phyloP scores from a whole-genome alignment of 495 filamentous ascomycete species.

The Hypoxylon lenormandii region DNA sequence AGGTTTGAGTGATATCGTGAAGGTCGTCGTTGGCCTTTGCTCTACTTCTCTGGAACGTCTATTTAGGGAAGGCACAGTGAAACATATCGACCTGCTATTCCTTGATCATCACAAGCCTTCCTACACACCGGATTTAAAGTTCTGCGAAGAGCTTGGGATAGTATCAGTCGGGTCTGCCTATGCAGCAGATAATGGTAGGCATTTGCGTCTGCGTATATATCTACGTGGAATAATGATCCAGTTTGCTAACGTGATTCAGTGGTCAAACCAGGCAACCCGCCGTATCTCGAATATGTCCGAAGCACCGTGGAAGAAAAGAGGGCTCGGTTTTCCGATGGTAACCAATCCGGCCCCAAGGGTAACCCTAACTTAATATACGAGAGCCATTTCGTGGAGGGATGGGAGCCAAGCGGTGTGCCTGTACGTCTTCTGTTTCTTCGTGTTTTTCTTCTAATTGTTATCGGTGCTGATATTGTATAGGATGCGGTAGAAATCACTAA shows the following conservation, averaged over 20 bases:
- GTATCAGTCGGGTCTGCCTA: constrained; percentile 71
- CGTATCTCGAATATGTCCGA: constrained; percentile 74
- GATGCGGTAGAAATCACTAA: constrained; percentile 79
- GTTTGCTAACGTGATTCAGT: constrained; percentile 48
- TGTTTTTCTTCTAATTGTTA: background rate
- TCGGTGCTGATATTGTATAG: constrained; percentile 55
- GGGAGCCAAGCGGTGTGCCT: constrained; percentile 71
- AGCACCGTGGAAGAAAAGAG: constrained; percentile 65
- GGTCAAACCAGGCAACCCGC: constrained; percentile 78
- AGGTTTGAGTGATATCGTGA: constrained; percentile 73
- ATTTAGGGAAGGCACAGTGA: constrained; percentile 61
- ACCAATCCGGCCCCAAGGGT: constrained; percentile 61
- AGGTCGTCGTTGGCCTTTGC: constrained; percentile 74
- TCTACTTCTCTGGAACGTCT: constrained; percentile 69
- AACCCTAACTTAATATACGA: constrained; percentile 78
- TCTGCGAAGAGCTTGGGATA: constrained; percentile 74
- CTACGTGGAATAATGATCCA: background rate
- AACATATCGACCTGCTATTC: constrained; percentile 74
- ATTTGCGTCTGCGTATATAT: background rate
- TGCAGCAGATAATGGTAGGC: constrained; percentile 73
- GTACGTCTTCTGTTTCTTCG: constrained; percentile 54
- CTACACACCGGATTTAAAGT: constrained; percentile 76
- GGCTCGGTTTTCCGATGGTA: constrained; percentile 51
- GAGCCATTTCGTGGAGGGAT: constrained; percentile 73
- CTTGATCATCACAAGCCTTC: constrained; percentile 80